These are phyloP conservation scores for Picea glauca DNA, from an alignment of 75 land plant species.

Conservation along the genomic window DNA sequence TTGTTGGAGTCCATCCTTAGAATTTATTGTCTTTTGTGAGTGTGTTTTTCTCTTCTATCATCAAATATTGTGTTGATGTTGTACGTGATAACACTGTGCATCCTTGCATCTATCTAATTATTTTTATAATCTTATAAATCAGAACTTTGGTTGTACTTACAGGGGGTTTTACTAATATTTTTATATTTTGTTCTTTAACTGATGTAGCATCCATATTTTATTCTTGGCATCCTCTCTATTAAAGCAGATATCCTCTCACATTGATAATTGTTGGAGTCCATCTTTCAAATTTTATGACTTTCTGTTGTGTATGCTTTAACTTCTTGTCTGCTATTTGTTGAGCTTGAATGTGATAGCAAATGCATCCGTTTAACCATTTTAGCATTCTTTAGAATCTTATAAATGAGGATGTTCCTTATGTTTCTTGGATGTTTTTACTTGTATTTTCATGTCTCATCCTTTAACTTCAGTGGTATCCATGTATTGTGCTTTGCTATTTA, in stretches of 20 bases:
- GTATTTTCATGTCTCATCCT: no score
- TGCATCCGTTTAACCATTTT: not conserved
- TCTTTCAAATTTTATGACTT: not conserved
- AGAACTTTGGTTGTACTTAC: no score
- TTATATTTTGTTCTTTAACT: no score
- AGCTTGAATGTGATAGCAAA: not conserved
- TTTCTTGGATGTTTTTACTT: not conserved
- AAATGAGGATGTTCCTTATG: not conserved
- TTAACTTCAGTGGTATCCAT: not conserved
- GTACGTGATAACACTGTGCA: no score
- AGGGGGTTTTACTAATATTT: no score
- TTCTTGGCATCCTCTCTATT: not conserved
- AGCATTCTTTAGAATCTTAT: not conserved
- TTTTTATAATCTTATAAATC: no score
- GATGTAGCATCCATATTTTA: no score
- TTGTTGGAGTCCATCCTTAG: not conserved
- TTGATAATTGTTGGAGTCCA: not conserved
- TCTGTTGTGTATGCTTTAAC: not conserved
- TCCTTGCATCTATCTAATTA: no score
- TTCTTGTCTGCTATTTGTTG: not conserved
- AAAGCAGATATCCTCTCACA: not conserved
- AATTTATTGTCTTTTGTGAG: not conserved
- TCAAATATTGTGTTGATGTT: not conserved
- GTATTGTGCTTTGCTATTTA: not conserved
- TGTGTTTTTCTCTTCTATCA: no score